Percentiles rank a stretch among this genome's conserved stretches.
These are phyloP conservation scores for Monilinia fructicola DNA, from an alignment of 2,329 filamentous ascomycete genomes.

Conservation along the genomic window DNA sequence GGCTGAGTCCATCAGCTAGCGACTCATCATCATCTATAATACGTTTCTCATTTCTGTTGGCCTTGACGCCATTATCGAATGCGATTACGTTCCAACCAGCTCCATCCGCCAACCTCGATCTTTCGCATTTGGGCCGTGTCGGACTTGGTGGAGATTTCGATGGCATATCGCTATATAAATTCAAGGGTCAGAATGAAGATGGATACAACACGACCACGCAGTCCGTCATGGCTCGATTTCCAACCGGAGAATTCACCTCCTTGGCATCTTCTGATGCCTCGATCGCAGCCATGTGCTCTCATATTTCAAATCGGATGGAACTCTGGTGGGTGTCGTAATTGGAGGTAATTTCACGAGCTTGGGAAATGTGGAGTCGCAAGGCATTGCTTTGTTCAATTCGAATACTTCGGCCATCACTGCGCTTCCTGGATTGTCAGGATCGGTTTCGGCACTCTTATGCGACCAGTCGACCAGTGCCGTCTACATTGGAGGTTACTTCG, in stretches of 20 bases:
- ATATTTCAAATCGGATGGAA: constrained; percentile 66
- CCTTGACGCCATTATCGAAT: constrained; percentile 45
- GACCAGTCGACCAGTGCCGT: constrained; percentile 75
- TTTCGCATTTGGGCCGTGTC: constrained; percentile 75
- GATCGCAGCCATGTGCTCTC: constrained; percentile 86
- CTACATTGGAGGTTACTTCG: constrained; percentile 88
- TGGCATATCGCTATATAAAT: constrained; percentile 87
- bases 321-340: constrained; percentile 72
- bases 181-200: constrained; percentile 72
- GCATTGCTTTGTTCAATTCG: constrained; percentile 79
- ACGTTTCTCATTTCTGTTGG: constrained; percentile 45
- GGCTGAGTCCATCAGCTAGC: constrained; percentile 36
- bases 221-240: constrained; percentile 76
- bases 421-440: constrained; percentile 78
- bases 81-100: constrained; percentile 61
- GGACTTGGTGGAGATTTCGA: constrained; percentile 87
- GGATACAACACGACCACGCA: constrained; percentile 69
- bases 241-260: constrained; percentile 78
- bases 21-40: constrained; percentile 40
- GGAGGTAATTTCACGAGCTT: constrained; percentile 96
- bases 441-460: constrained; percentile 80
- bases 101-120: constrained; percentile 72
- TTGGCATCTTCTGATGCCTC: constrained; percentile 77
- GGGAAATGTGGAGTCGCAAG: constrained; percentile 70
- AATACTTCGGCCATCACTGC: constrained; percentile 67